Evolutionary conservation across 352 stramenopile genomes (phyloP), one percentile per base, ranked within the genome.

Genomic region (Pythium coloratum): DNA sequence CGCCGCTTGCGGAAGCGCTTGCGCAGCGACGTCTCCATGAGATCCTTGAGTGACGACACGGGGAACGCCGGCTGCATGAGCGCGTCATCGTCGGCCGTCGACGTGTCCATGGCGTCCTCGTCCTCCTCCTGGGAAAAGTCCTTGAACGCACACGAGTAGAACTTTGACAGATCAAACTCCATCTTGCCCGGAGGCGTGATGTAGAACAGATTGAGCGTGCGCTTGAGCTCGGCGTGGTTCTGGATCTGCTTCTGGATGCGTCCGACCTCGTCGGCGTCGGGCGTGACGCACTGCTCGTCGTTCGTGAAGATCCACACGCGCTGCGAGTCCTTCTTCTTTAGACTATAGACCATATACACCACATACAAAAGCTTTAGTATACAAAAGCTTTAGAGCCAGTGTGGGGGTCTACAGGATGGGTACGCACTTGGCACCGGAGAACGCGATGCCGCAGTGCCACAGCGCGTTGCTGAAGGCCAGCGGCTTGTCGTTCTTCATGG

Each of bases 261-360:
- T 2, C 72, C 72, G 14, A 71, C 61, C 69, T 95, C 87, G 58
- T 92, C 82, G 7, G 62, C 67, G 36, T 91, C 81, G n/a, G 77
- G 72, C 3, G 70, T 59, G 7, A 70, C 50, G 8, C 79, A 81
- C 20, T 58, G 71, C 65, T 95, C 87, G 70, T 93, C 80, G 63
- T 95, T 93, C 32, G 87, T 95, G 63, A 95, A 92, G 58, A 93
- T 81, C 87, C 87, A 95, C 33, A 93, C 81, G n/a, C 83, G 84
- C 66, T 95, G 84, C 33, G 81, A 84, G 66, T 95, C 85, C 63
- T 91, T 90, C 70, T 92, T 91, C 68, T 92, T 93, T n/a, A 95
- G 71, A 58, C 86, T 95, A 46, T 2, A 10, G 0, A 55, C 20
- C 2, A 44, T 13, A 55, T 14, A 49, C 14, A 55, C 18, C 28